Conservation (phyloP, 768 basidiomycete genomes). For the Boletus sp. region DNA sequence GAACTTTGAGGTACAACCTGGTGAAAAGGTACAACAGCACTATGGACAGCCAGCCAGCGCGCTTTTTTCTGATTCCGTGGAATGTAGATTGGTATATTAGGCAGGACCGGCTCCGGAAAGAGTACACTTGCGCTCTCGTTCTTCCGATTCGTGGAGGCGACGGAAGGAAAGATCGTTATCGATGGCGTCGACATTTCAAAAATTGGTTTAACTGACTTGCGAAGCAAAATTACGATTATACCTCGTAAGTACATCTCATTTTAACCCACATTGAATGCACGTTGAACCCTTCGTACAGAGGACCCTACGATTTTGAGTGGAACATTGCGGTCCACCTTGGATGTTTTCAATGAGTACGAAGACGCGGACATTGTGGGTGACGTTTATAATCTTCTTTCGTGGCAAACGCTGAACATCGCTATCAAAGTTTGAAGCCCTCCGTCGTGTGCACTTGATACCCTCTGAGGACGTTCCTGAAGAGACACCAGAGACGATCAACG, state of each 20-base stretch:
- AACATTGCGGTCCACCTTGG: constrained; percentile 73
- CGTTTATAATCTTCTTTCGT: background rate
- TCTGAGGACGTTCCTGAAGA: constrained; percentile 45
- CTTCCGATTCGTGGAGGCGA: constrained; percentile 89
- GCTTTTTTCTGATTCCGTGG: constrained; percentile 2
- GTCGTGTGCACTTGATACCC: constrained; percentile 77
- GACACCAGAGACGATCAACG: constrained; percentile 48
- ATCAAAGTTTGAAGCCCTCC: constrained; percentile 73
- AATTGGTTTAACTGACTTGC: constrained; percentile 79
- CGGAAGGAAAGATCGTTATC: constrained; percentile 66
- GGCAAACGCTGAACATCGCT: background rate
- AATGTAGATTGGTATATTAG: constrained; percentile 62
- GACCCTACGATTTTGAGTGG: constrained; percentile 88
- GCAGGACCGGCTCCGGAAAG: constrained; percentile 71
- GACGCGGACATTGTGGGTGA: constrained; percentile 72
- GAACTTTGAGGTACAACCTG: constrained; percentile 67
- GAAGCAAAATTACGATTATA: constrained; percentile 73
- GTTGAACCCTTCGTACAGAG: constrained; percentile 44
- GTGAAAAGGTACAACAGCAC: constrained; percentile 59
- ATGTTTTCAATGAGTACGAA: constrained; percentile 83
- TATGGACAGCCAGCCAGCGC: background rate
- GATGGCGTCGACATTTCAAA: constrained; percentile 78
- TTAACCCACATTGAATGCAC: background rate
- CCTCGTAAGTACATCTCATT: constrained; percentile 48
- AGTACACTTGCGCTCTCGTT: constrained; percentile 80